Percentiles rank a stretch among this genome's conserved stretches.
Evolutionary conservation across 805 yeast genomes (phyloP).

Genomic region (Ogataea minuta): DNA sequence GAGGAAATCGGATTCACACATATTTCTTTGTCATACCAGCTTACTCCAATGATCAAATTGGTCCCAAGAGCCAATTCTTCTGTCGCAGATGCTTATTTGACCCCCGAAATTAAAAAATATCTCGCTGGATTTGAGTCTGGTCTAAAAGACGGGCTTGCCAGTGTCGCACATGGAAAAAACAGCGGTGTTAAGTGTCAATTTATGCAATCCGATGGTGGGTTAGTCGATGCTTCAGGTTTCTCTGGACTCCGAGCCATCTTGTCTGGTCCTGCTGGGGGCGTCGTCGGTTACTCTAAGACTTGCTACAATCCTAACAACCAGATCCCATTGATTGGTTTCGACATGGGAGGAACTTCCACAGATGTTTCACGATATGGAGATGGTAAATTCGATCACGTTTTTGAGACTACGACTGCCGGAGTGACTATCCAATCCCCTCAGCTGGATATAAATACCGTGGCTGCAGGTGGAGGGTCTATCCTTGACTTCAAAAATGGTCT

Average conservation of each 20-base stretch:
- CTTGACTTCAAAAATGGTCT: slow-evolving; percentile 64
- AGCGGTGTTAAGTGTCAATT: slow-evolving; percentile 63
- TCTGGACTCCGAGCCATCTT: slow-evolving; percentile 86
- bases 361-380: slow-evolving; percentile 72
- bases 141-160: slow-evolving; percentile 48
- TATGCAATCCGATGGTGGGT: slow-evolving; percentile 97
- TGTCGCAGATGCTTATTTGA: slow-evolving; percentile 77
- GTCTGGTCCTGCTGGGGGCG: slow-evolving; percentile 98
- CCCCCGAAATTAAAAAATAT: slow-evolving; percentile 73
- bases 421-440: slow-evolving; percentile 84
- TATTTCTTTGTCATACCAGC: slow-evolving; percentile 63
- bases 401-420: slow-evolving; percentile 83
- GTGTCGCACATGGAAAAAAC: slow-evolving; percentile 30
- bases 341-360: slow-evolving; percentile 91
- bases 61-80: slow-evolving; percentile 76
- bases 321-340: slow-evolving; percentile 74
- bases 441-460: slow-evolving; percentile 55
- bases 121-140: slow-evolving; percentile 61
- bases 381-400: slow-evolving; percentile 72
- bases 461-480: slow-evolving; percentile 56
- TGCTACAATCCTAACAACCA: slow-evolving; percentile 57
- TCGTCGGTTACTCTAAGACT: slow-evolving; percentile 87
- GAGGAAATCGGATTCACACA: slow-evolving; percentile 62
- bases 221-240: slow-evolving; percentile 78
- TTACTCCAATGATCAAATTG: slow-evolving; percentile 77